Evolutionary conservation across 2,329 filamentous ascomycete genomes (phyloP), one percentile per base, ranked within the genome.

Genomic region (Neonectria punicea): DNA sequence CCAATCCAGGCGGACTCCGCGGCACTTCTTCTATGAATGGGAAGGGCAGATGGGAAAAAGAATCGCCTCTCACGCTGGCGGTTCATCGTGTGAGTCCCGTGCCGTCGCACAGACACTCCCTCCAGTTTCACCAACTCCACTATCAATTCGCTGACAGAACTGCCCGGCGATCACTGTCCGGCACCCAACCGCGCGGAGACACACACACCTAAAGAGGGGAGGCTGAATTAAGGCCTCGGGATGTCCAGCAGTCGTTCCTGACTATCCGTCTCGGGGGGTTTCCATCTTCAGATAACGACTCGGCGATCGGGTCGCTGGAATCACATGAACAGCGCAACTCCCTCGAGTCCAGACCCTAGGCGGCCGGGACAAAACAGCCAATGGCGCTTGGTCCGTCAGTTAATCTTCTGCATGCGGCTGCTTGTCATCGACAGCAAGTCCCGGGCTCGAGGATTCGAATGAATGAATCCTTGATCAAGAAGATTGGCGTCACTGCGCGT

Each of bases 211-310:
- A 25, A 32, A 16, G 7, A 41, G 43, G 11, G 54, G 49, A 60
- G 61, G 62, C 60, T 63, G 49, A 61, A 57, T 55, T 70, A 66
- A 66, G 59, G 41, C 61, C 18, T 65, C 58, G 47, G 54, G 60
- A 66, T 67, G 65, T 63, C 32, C 65, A 55, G 53, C 32, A 58
- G 63, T 64, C 63, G 72, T 74, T 74, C 72, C 72, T 74, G 72
- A 70, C 70, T 74, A 74, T 74, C 63, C 25, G 43, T 39, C 25
- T 58, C 54, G 59, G 58, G 43, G 60, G 58, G 55, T 54, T 73
- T 50, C 69, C 67, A 43, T 67, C 53, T 73, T 72, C 62, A 74
- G 69, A 73, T 56, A 71, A 51, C 11, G 16, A 53, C 16, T 59
- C 14, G 72, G 68, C 64, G 72, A 74, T 74, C 70, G 32, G 34